Conservation (phyloP, 352 stramenopile genomes). For the Globisporangium spiculum region DNA sequence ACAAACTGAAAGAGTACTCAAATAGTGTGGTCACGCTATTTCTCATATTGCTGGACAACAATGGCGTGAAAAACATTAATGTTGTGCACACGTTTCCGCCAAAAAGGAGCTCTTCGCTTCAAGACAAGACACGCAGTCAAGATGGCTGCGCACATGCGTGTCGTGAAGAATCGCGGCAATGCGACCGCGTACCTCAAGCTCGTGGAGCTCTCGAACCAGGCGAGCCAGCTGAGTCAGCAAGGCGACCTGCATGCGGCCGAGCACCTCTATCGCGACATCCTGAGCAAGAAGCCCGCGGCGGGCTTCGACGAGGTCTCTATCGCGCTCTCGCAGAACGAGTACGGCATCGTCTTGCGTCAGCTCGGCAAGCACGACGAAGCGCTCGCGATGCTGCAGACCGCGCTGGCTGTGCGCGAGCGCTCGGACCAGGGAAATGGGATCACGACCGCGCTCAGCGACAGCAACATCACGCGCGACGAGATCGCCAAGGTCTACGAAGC, state of each 20-base stretch:
- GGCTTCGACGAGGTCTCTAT: conserved; percentile 63
- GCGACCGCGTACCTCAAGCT: conserved; percentile 49
- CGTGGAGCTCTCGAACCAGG: conserved; percentile 46
- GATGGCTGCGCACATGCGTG: conserved; percentile 22
- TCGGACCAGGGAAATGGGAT: conserved; percentile 31
- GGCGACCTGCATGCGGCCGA: conserved; percentile 43
- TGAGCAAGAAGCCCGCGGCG: conserved; percentile 37
- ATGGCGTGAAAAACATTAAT: too few species aligned
- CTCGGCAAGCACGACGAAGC: conserved; percentile 47
- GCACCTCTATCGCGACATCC: conserved; percentile 40
- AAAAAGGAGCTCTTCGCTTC: background rate
- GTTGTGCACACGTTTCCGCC: background rate
- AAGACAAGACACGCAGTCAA: background rate
- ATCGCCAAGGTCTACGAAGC: conserved; percentile 69
- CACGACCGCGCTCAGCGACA: conserved; percentile 45
- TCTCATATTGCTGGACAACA: background rate
- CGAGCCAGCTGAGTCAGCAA: conserved; percentile 32
- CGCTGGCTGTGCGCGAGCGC: conserved; percentile 43
- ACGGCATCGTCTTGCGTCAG: conserved; percentile 48
- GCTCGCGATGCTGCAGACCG: conserved; percentile 38
- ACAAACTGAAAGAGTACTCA: background rate
- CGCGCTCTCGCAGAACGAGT: conserved; percentile 54
- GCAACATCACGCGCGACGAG: conserved; percentile 68
- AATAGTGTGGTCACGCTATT: background rate
- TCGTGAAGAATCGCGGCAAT: conserved; percentile 26